Percentiles rank a stretch among this genome's conserved stretches.
Evolutionary conservation across 225 moss, liverwort and hornwort species (phyloP).

Genomic region (Pseudoscleropodium purum): DNA sequence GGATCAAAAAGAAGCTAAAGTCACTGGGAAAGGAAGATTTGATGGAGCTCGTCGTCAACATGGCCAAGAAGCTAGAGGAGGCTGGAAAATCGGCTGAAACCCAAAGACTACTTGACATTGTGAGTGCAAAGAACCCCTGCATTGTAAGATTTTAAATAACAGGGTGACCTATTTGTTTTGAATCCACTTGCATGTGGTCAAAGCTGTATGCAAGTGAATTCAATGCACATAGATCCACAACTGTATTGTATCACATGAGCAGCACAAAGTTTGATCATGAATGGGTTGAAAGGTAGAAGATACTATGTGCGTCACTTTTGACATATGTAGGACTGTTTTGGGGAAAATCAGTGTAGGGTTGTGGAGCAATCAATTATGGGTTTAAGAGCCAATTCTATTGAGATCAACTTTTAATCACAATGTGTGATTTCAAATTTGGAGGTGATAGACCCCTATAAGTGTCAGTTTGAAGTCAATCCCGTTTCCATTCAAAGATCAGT

Average conservation of each 20-base stretch:
- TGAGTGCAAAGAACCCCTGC: not conserved
- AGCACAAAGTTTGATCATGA: not conserved
- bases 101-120: not conserved
- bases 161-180: not conserved
- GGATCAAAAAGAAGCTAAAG: not conserved
- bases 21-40: not conserved
- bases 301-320: not conserved
- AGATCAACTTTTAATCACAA: not conserved
- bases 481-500: not conserved
- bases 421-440: not conserved
- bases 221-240: not conserved
- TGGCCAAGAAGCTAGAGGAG: slow-evolving; percentile 21
- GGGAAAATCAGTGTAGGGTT: not conserved
- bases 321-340: not conserved
- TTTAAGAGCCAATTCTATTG: not conserved
- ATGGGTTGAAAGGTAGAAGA: not conserved
- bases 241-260: not conserved
- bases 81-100: slow-evolving; percentile 13
- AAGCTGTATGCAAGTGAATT: not conserved
- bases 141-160: not conserved
- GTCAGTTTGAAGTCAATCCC: no score
- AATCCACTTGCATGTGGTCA: not conserved
- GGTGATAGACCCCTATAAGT: not conserved
- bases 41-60: slow-evolving; percentile 11
- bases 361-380: not conserved